Conservation (phyloP, 2,329 filamentous ascomycete species). For the Diplodia mutila region DNA sequence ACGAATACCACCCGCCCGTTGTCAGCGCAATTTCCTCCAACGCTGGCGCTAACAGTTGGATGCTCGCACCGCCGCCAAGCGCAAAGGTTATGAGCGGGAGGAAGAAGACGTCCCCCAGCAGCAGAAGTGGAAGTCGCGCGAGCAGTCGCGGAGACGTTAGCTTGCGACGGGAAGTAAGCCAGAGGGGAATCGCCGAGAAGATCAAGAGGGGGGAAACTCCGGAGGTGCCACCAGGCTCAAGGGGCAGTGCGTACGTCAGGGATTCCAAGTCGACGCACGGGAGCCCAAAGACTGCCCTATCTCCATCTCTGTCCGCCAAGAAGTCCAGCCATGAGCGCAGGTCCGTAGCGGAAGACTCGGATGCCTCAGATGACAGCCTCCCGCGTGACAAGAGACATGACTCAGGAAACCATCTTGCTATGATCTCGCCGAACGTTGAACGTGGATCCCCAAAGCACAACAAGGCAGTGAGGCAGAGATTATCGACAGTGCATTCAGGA, state of each 20-base stretch:
- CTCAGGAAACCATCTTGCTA: conserved; percentile 28
- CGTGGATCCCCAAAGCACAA: conserved; percentile 33
- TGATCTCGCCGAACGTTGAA: conserved; percentile 22
- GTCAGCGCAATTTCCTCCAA: conserved; percentile 74
- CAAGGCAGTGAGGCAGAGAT: conserved; percentile 35
- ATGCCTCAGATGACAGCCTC: conserved; percentile 34
- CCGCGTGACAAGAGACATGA: conserved; percentile 26
- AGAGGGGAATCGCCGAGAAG: conserved; percentile 41
- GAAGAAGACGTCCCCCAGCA: conserved; percentile 61
- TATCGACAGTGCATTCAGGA: conserved; percentile 40
- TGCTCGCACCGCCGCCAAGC: conserved; percentile 88
- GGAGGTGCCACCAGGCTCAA: conserved; percentile 41
- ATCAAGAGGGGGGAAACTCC: conserved; percentile 41
- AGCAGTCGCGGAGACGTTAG: conserved; percentile 47
- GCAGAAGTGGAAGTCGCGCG: conserved; percentile 55
- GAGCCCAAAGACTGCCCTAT: conserved; percentile 35
- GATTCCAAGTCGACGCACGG: conserved; percentile 31
- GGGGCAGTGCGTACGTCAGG: conserved; percentile 41
- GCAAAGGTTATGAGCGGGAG: conserved; percentile 92
- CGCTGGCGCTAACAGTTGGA: conserved; percentile 78
- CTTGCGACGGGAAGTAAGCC: conserved; percentile 45
- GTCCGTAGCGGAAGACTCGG: conserved; percentile 31
- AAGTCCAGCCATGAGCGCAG: conserved; percentile 37
- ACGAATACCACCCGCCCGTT: conserved; percentile 83
- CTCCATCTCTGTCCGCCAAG: conserved; percentile 29